These are phyloP conservation scores for Colletotrichum spinosum DNA, from an alignment of 2,329 filamentous ascomycete species.

Conservation along the genomic window DNA sequence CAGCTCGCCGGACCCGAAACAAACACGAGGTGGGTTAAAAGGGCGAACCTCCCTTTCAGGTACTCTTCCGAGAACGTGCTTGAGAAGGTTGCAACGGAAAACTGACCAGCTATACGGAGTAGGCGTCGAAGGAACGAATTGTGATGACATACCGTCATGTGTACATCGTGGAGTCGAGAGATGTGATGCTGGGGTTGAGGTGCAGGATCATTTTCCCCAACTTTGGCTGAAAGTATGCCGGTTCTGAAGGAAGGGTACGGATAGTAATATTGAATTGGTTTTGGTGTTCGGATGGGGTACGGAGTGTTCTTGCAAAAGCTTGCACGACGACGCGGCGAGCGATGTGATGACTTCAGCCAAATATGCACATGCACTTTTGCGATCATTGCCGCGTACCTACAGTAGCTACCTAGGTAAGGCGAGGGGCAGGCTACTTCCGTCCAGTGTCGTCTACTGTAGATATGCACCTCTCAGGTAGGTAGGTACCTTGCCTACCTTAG, in stretches of 20 bases:
- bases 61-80: too few relatives aligned
- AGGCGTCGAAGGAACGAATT: not conserved
- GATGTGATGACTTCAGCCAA: not conserved
- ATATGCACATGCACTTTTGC: too few relatives aligned
- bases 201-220: constrained; percentile 10
- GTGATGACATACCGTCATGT: too few relatives aligned
- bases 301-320: constrained; percentile 22
- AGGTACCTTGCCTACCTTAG: too few relatives aligned
- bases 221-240: constrained; percentile 3
- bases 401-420: too few relatives aligned
- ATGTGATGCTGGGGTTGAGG: constrained; percentile 26
- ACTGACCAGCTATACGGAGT: too few relatives aligned
- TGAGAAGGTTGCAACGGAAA: too few relatives aligned
- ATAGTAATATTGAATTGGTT: not conserved
- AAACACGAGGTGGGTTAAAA: not conserved
- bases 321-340: constrained; percentile 8
- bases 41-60: too few relatives aligned
- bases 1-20: constrained; percentile 9
- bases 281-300: constrained; percentile 1
- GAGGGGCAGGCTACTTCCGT: too few relatives aligned
- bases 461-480: too few relatives aligned
- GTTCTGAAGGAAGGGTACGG: not conserved
- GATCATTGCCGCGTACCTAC: too few relatives aligned
- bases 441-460: too few relatives aligned
- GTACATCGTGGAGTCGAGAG: not conserved